phyloP scores from a whole-genome alignment of 331 rosid genomes.

The Prunus yedoensis region DNA sequence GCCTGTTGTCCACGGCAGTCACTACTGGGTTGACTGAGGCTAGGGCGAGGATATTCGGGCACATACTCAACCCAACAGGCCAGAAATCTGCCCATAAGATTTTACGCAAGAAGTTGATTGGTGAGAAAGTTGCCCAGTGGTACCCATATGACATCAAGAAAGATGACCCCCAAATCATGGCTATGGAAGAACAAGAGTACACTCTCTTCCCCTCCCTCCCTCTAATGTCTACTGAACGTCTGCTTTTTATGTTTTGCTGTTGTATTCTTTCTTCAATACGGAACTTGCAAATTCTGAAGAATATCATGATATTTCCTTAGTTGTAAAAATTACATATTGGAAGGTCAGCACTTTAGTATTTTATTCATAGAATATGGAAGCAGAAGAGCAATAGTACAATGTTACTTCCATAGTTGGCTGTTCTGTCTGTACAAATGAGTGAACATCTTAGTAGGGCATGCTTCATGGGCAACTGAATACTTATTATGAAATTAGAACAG shows the following conservation, averaged over 20 bases:
- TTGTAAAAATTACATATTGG: background rate
- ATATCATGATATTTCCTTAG: background rate
- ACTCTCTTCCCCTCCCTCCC: slow-evolving; percentile 22
- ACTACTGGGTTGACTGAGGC: slow-evolving; percentile 60
- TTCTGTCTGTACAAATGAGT: background rate
- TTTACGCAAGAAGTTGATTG: slow-evolving; percentile 78
- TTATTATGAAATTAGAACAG: background rate
- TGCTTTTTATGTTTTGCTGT: background rate
- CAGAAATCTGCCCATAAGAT: slow-evolving; percentile 70
- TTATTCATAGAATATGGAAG: background rate
- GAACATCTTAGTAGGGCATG: background rate
- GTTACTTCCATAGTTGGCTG: background rate
- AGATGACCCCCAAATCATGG: slow-evolving; percentile 75
- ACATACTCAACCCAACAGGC: slow-evolving; percentile 64
- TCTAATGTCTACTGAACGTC: slow-evolving; percentile 4
- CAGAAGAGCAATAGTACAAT: background rate
- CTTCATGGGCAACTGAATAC: background rate
- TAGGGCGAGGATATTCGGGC: slow-evolving; percentile 76
- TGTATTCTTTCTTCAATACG: background rate
- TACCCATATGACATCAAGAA: slow-evolving; percentile 73
- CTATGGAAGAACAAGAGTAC: slow-evolving; percentile 76
- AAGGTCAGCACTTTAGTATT: background rate
- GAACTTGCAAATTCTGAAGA: background rate
- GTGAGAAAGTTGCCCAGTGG: slow-evolving; percentile 81
- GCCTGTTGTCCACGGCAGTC: slow-evolving; percentile 48